A percentile compares a stretch with the other conserved stretches of the same genome.
These are phyloP conservation scores for Amanita jacksonii DNA, from an alignment of 768 basidiomycete genomes.

Conservation along the genomic window DNA sequence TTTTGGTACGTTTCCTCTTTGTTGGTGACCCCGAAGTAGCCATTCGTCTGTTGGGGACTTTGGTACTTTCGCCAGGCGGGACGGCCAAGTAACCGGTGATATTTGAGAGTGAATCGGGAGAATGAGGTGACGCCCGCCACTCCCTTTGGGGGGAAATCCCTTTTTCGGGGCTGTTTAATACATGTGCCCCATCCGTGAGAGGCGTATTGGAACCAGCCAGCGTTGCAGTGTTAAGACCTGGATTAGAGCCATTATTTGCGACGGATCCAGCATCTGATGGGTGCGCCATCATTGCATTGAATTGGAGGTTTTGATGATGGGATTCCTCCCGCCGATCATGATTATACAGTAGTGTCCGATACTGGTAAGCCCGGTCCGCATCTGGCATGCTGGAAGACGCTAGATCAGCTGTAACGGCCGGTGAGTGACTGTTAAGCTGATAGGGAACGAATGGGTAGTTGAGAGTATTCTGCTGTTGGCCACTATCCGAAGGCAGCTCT, in stretches of 20 bases:
- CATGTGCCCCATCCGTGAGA: background rate
- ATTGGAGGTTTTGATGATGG: background rate
- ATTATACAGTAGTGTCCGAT: background rate
- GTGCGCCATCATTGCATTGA: background rate
- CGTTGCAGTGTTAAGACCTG: background rate
- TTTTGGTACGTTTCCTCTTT: conserved; percentile 20
- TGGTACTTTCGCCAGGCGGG: conserved; percentile 4
- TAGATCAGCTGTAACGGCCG: background rate
- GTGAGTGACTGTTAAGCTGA: background rate
- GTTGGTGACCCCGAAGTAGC: background rate
- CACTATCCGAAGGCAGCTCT: background rate
- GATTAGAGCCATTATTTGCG: background rate
- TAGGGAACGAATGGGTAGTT: background rate
- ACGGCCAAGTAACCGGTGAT: background rate
- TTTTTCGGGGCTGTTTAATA: conserved; percentile 8
- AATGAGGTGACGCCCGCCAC: background rate
- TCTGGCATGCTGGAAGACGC: background rate
- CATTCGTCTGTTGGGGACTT: conserved; percentile 1
- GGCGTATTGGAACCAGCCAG: background rate
- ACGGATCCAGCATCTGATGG: background rate
- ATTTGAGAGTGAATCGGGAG: background rate
- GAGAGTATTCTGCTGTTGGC: background rate
- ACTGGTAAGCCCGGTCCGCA: background rate
- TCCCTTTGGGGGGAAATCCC: conserved; percentile 5
- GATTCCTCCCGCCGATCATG: background rate